Evolutionary conservation across 78 protist species (phyloP).

Genomic region (Isochrysis galbana): DNA sequence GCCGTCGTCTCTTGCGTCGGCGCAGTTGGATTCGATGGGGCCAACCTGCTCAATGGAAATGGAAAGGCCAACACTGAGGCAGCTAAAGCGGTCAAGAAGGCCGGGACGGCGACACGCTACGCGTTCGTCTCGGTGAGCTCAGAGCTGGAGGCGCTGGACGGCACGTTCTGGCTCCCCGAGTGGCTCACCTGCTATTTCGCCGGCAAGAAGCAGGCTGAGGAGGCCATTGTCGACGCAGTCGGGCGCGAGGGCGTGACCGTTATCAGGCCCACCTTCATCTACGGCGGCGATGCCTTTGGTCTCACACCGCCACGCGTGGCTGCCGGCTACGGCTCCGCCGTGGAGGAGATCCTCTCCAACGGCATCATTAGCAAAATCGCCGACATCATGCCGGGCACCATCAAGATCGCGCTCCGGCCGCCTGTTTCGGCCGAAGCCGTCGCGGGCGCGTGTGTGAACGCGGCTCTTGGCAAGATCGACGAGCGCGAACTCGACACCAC

Average conservation of each 20-base stretch:
- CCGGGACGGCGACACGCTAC: neutral
- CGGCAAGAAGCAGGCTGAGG: neutral
- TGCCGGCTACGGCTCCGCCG: neutral
- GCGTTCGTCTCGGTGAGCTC: neutral
- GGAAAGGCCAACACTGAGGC: neutral
- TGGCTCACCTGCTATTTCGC: neutral
- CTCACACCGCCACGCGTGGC: neutral
- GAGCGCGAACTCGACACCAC: neutral
- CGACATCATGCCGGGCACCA: neutral
- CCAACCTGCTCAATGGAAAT: neutral
- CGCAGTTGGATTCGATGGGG: neutral
- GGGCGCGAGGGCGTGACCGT: neutral
- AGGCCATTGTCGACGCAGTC: neutral
- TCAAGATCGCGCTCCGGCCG: neutral
- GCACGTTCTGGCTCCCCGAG: neutral
- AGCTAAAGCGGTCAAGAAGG: neutral
- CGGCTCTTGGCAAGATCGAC: neutral
- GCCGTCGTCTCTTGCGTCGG: neutral
- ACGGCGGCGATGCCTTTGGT: neutral
- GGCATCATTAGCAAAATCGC: neutral
- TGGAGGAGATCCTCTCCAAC: neutral
- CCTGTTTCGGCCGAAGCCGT: neutral
- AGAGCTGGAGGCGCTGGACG: neutral
- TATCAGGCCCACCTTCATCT: neutral
- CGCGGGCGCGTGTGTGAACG: neutral